Evolutionary conservation across 2,329 filamentous ascomycete species (phyloP).

Genomic region (Aspergillus unguis): DNA sequence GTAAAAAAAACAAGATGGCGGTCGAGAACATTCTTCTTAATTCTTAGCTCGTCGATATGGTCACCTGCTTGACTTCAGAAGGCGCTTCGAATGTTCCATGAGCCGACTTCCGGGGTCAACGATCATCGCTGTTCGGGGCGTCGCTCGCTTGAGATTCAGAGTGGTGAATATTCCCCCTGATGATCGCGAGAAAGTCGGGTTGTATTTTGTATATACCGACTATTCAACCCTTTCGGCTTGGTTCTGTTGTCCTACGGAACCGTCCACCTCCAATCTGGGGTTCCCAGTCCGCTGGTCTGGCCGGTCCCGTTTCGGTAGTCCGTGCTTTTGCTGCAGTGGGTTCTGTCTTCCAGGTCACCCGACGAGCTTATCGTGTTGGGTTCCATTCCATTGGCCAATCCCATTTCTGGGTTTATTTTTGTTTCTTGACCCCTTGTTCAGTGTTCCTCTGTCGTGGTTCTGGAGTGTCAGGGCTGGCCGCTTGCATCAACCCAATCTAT

Average conservation of each 20-base stretch:
- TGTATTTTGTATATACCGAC: too few relatives aligned
- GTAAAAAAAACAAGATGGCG: not conserved
- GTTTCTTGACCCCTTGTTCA: not conserved
- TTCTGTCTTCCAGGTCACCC: not conserved
- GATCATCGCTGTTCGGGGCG: constrained; percentile 1
- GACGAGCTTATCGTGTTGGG: constrained; percentile 13
- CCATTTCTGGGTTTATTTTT: not conserved
- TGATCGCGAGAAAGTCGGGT: too few relatives aligned
- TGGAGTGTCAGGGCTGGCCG: too few relatives aligned
- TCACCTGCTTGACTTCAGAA: constrained; percentile 18
- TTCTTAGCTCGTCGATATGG: not conserved
- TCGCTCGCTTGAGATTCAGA: not conserved
- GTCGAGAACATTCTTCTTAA: constrained; percentile 8
- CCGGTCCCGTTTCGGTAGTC: constrained; percentile 11
- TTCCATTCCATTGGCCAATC: constrained; percentile 8
- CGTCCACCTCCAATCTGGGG: not conserved
- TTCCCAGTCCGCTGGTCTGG: not conserved
- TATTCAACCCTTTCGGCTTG: too few relatives aligned
- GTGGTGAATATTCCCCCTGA: too few relatives aligned
- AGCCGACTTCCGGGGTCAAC: constrained; percentile 2
- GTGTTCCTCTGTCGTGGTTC: not conserved
- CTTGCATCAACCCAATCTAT: too few relatives aligned
- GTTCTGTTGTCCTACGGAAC: not conserved
- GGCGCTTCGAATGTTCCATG: constrained; percentile 10
- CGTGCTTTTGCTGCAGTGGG: constrained; percentile 3